Evolutionary conservation across 78 protist genomes (phyloP).

Genomic region (Cavenderia fasciculata): DNA sequence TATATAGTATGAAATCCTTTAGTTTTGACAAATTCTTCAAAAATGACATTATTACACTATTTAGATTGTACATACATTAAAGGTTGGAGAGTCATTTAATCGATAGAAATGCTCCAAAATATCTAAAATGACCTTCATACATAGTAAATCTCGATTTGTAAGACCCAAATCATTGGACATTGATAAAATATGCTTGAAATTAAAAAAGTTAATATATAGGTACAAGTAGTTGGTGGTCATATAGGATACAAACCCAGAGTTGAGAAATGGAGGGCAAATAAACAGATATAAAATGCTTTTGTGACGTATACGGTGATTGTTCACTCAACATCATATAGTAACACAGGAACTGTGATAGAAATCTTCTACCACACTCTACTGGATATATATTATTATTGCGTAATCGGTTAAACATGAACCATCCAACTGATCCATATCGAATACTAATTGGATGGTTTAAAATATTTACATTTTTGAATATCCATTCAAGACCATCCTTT

Average conservation of each 20-base stretch:
- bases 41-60: too few relatives aligned
- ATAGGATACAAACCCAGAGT: too few relatives aligned
- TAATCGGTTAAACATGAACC: slow-evolving; percentile 7
- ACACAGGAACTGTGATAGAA: slow-evolving; percentile 9
- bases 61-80: slow-evolving; percentile 1
- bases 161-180: too few relatives aligned
- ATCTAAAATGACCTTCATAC: slow-evolving; percentile 30
- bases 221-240: too few relatives aligned
- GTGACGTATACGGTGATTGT: too few relatives aligned
- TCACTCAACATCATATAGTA: not conserved
- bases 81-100: slow-evolving; percentile 9
- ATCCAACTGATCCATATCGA: slow-evolving; percentile 8
- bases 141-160: not conserved
- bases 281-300: not conserved
- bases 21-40: too few relatives aligned
- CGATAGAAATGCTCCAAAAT: slow-evolving; percentile 27
- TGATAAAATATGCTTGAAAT: too few relatives aligned
- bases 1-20: too few relatives aligned
- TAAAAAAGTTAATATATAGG: too few relatives aligned
- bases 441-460: slow-evolving; percentile 16
- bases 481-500: too few relatives aligned
- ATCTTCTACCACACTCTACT: slow-evolving; percentile 20
- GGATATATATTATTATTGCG: not conserved
- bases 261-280: not conserved
- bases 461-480: not conserved